Conservation (phyloP, 805 yeast species). For the Wickerhamiella hasegawae region DNA sequence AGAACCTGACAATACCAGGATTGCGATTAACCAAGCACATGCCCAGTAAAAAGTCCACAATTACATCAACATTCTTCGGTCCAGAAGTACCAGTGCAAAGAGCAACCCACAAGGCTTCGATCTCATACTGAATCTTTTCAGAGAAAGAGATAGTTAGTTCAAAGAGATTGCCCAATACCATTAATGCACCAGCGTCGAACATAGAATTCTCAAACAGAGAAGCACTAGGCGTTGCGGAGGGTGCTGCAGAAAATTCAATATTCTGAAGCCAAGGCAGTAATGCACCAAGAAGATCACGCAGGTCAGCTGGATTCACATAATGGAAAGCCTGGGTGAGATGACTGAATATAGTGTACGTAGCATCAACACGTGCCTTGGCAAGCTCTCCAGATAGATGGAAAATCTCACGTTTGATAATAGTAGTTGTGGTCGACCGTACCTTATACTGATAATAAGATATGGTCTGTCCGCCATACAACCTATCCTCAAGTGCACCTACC, state of each 20-base stretch:
- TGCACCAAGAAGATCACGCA: slow-evolving; percentile 67
- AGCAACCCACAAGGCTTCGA: slow-evolving; percentile 92
- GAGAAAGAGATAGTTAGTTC: slow-evolving; percentile 73
- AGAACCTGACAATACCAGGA: slow-evolving; percentile 57
- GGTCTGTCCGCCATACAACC: slow-evolving; percentile 36
- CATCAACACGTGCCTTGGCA: slow-evolving; percentile 43
- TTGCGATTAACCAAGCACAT: slow-evolving; percentile 56
- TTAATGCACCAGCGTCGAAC: slow-evolving; percentile 16
- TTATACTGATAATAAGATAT: slow-evolving; percentile 50
- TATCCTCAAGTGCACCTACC: slow-evolving; percentile 48
- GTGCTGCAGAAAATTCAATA: slow-evolving; percentile 41
- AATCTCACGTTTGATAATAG: slow-evolving; percentile 75
- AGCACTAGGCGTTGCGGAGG: slow-evolving; percentile 22
- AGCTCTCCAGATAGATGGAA: slow-evolving; percentile 62
- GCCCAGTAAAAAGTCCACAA: slow-evolving; percentile 51
- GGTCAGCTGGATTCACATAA: slow-evolving; percentile 38
- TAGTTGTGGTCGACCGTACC: slow-evolving; percentile 57
- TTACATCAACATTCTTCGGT: slow-evolving; percentile 47
- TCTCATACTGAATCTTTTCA: slow-evolving; percentile 62
- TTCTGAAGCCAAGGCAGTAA: slow-evolving; percentile 87
- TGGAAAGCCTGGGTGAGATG: slow-evolving; percentile 56
- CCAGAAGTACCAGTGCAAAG: slow-evolving; percentile 57
- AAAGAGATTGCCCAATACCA: slow-evolving; percentile 68
- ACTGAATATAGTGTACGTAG: slow-evolving; percentile 47
- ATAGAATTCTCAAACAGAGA: slow-evolving; percentile 24